phyloP scores from a whole-genome alignment of 2,329 filamentous ascomycete species.

The Aspergillus ochraceus region DNA sequence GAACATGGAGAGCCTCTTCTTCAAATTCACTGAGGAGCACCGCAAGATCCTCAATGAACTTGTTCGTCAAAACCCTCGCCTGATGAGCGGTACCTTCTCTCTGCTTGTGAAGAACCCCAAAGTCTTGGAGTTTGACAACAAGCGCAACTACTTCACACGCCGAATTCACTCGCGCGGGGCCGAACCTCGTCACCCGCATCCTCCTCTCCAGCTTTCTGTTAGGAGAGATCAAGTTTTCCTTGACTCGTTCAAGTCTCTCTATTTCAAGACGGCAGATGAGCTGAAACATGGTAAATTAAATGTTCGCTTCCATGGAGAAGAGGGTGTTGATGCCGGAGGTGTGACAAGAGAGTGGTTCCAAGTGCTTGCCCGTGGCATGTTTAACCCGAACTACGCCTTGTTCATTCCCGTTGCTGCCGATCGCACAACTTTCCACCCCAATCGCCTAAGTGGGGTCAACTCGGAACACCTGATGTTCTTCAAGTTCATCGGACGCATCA shows the following conservation, averaged over 20 bases:
- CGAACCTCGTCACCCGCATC: slow-evolving; percentile 69
- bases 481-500: slow-evolving; percentile 98
- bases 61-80: slow-evolving; percentile 91
- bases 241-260: slow-evolving; percentile 96
- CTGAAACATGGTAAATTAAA: slow-evolving; percentile 99
- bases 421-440: slow-evolving; percentile 97
- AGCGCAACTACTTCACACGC: slow-evolving; percentile 97
- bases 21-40: slow-evolving; percentile 95
- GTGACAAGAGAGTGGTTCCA: slow-evolving; percentile 99
- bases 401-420: slow-evolving; percentile 97
- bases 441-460: slow-evolving; percentile 90
- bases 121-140: slow-evolving; percentile 98
- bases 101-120: slow-evolving; percentile 97
- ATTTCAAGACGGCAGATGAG: slow-evolving; percentile 94
- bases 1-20: slow-evolving; percentile 84
- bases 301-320: slow-evolving; percentile 94
- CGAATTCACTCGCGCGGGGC: slow-evolving; percentile 77
- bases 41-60: slow-evolving; percentile 97
- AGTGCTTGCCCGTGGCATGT: slow-evolving; percentile 95
- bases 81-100: slow-evolving; percentile 98
- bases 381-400: slow-evolving; percentile 94
- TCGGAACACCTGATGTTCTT: slow-evolving; percentile 96
- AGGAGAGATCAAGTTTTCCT: slow-evolving; percentile 95
- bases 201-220: slow-evolving; percentile 81
- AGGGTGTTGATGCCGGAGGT: slow-evolving; percentile 95